Conservation (phyloP, 768 basidiomycete species). For the Tylopilus plumbeoviolaceoides region DNA sequence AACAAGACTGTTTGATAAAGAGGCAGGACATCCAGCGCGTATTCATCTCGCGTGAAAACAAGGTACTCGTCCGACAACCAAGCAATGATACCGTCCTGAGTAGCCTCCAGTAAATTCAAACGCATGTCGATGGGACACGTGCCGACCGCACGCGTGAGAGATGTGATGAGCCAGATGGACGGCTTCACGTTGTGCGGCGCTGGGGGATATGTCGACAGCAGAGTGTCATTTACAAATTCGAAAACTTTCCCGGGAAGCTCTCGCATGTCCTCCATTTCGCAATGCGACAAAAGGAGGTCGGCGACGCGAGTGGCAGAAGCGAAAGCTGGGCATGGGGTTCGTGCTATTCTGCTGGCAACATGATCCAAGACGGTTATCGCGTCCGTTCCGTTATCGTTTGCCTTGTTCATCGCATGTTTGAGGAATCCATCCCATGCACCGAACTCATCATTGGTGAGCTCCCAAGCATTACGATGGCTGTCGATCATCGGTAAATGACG, state of each 20-base stretch:
- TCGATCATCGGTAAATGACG: conserved; percentile 5
- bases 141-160: conserved; percentile 52
- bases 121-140: conserved; percentile 48
- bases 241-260: conserved; percentile 53
- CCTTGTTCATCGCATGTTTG: conserved; percentile 46
- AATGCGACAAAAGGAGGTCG: conserved; percentile 55
- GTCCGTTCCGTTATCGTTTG: conserved; percentile 59
- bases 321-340: conserved; percentile 36
- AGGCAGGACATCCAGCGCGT: conserved; percentile 56
- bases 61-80: conserved; percentile 64
- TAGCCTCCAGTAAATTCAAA: conserved; percentile 40
- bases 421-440: conserved; percentile 59
- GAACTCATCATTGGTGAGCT: conserved; percentile 50
- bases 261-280: conserved; percentile 47
- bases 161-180: conserved; percentile 59
- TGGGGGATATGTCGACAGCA: conserved; percentile 65
- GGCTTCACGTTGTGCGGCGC: conserved; percentile 48
- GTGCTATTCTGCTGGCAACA: conserved; percentile 46
- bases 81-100: conserved; percentile 51
- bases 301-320: conserved; percentile 50
- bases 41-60: conserved; percentile 49
- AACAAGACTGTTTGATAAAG: conserved; percentile 60
- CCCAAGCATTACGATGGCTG: conserved; percentile 47
- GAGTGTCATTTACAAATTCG: conserved; percentile 56
- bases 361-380: conserved; percentile 49